Evolutionary conservation across 169 alveolate genomes (phyloP).

Genomic region (Babesia ovis): DNA sequence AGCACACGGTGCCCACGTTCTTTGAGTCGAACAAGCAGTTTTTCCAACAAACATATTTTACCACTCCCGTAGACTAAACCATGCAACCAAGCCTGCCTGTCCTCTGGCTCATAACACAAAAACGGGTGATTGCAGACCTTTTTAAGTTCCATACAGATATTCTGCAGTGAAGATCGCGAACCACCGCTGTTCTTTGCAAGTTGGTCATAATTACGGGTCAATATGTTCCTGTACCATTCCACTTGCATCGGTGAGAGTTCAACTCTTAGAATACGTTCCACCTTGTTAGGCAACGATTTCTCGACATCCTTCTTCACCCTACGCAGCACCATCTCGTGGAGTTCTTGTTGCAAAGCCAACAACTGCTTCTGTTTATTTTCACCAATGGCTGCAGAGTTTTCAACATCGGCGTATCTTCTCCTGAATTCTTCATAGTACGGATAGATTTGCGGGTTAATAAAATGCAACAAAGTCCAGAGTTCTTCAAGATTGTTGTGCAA

Average conservation of each 20-base stretch:
- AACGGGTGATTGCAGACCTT: conserved; percentile 99
- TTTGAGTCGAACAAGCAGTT: conserved; percentile 86
- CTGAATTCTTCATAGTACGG: conserved; percentile 83
- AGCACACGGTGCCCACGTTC: conserved; percentile 93
- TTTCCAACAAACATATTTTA: conserved; percentile 93
- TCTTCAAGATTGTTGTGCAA: conserved; percentile 93
- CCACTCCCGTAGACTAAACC: conserved; percentile 90
- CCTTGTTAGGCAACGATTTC: conserved; percentile 88
- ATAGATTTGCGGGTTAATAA: conserved; percentile 90
- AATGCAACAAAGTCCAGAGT: conserved; percentile 94
- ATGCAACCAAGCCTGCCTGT: conserved; percentile 79
- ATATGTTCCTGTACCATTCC: conserved; percentile 83
- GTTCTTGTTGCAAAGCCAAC: conserved; percentile 83
- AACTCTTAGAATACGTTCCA: conserved; percentile 87
- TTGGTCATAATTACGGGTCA: conserved; percentile 87
- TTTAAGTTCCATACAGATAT: conserved; percentile 94
- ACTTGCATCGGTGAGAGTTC: conserved; percentile 89
- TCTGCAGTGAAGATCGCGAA: conserved; percentile 84
- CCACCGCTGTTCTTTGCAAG: conserved; percentile 88
- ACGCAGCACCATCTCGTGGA: conserved; percentile 85
- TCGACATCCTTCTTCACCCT: conserved; percentile 90
- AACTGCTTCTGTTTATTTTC: conserved; percentile 85
- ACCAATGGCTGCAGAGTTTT: conserved; percentile 86
- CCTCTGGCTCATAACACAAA: conserved; percentile 92
- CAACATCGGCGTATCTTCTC: conserved; percentile 81